Percentiles rank a stretch among this genome's conserved stretches.
Evolutionary conservation across 352 stramenopile genomes (phyloP).

Genomic region (Phytophthora constricta): DNA sequence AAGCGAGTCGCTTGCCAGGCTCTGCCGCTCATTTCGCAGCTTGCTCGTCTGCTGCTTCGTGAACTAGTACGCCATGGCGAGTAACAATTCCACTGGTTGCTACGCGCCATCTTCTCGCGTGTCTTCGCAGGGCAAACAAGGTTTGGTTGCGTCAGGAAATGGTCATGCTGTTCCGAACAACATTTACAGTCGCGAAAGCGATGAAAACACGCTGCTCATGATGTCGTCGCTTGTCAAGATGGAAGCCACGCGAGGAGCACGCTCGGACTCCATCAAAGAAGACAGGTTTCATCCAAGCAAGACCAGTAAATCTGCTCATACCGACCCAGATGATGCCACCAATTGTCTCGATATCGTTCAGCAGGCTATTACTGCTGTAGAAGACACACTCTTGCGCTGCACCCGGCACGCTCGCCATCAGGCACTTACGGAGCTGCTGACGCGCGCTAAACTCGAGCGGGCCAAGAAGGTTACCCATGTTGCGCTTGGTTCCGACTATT

Average conservation of each 20-base stretch:
- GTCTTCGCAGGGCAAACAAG: conserved; percentile 9
- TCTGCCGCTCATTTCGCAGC: conserved; percentile 26
- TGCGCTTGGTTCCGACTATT: conserved; percentile 13
- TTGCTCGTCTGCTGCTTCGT: conserved; percentile 24
- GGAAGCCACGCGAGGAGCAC: conserved; percentile 22
- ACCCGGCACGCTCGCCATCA: conserved; percentile 33
- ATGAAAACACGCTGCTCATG: conserved; percentile 36
- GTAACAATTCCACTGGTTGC: conserved; percentile 32
- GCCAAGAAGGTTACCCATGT: conserved; percentile 20
- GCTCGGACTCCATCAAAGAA: conserved; percentile 6
- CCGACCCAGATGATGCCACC: conserved; percentile 6
- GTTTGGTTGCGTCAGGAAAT: conserved; percentile 14
- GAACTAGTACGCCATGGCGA: conserved; percentile 33
- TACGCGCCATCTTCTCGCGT: conserved; percentile 6
- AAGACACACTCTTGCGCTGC: conserved; percentile 29
- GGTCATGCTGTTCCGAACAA: conserved; percentile 16
- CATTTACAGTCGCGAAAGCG: conserved; percentile 34
- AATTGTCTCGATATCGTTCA: conserved; percentile 35
- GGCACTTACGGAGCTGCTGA: conserved; percentile 33
- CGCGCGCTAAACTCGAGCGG: conserved; percentile 36
- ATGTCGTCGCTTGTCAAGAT: conserved; percentile 40
- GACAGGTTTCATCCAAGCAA: conserved; percentile 16
- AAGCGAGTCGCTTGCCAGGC: conserved; percentile 19
- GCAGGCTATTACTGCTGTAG: conserved; percentile 33
- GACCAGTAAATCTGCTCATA: conserved; percentile 2